These are phyloP conservation scores for Carex littledalei DNA, from an alignment of 176 grass and related monocot genomes.

Conservation along the genomic window DNA sequence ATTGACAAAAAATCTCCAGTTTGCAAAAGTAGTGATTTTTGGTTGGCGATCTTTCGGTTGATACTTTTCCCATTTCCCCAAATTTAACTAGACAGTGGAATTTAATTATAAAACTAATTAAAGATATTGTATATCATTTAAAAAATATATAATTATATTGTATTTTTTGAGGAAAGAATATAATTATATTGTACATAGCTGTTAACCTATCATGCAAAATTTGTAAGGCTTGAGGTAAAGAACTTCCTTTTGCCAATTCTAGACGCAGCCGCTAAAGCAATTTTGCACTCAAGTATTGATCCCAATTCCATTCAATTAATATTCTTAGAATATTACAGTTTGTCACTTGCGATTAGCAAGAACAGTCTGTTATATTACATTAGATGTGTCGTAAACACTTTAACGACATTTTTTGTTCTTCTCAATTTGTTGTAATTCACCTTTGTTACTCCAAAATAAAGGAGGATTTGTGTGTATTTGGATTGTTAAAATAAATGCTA, in stretches of 20 bases:
- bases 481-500: too few species aligned
- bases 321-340: neutral
- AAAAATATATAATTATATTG: too few species aligned
- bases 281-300: constrained; percentile 33
- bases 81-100: neutral
- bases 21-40: neutral
- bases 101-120: neutral
- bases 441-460: neutral
- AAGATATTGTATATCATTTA: neutral
- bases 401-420: neutral
- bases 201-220: neutral
- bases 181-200: neutral
- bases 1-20: neutral
- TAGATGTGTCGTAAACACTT: neutral
- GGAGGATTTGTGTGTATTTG: neutral
- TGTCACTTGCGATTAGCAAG: neutral
- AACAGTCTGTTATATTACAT: neutral
- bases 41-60: constrained; percentile 7
- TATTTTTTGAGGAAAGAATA: too few species aligned
- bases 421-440: neutral
- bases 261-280: constrained; percentile 27
- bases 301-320: constrained; percentile 21
- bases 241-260: constrained; percentile 30
- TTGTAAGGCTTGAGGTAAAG: constrained; percentile 9
- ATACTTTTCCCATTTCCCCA: neutral